These are phyloP conservation scores for Smallanthus sonchifolius DNA, from an alignment of 129 eudicot genomes.

Conservation along the genomic window DNA sequence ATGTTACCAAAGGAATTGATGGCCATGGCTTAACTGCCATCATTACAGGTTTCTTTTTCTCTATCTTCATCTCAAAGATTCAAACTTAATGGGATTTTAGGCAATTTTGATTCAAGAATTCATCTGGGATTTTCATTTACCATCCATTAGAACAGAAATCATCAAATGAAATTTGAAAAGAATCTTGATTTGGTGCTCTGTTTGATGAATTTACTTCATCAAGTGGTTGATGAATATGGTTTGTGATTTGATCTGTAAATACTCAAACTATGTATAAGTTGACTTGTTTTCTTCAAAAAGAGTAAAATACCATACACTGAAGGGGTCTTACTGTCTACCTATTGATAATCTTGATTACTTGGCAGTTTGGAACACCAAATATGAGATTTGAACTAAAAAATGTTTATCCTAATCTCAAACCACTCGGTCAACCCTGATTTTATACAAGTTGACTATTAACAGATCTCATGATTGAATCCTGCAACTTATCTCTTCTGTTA, in stretches of 20 bases:
- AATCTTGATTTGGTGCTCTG: constrained; percentile 14
- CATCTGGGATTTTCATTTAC: constrained; percentile 7
- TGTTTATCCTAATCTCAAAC: not conserved
- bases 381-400: not conserved
- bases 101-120: constrained; percentile 9
- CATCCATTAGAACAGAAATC: not conserved
- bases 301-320: not conserved
- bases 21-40: constrained; percentile 58
- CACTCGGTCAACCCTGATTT: not conserved
- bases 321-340: not conserved
- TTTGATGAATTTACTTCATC: not conserved
- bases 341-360: not conserved
- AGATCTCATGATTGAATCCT: not conserved
- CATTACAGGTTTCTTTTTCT: constrained; percentile 45
- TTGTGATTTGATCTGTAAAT: constrained; percentile 2
- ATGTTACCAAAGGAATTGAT: constrained; percentile 61
- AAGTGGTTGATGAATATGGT: not conserved
- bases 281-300: not conserved
- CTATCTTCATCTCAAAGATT: not conserved
- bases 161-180: not conserved
- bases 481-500: not conserved
- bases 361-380: not conserved
- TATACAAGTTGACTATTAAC: not conserved
- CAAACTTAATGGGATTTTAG: not conserved
- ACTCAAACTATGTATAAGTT: constrained; percentile 5